phyloP scores from a whole-genome alignment of 805 yeast species.

The Candida oleophila region DNA sequence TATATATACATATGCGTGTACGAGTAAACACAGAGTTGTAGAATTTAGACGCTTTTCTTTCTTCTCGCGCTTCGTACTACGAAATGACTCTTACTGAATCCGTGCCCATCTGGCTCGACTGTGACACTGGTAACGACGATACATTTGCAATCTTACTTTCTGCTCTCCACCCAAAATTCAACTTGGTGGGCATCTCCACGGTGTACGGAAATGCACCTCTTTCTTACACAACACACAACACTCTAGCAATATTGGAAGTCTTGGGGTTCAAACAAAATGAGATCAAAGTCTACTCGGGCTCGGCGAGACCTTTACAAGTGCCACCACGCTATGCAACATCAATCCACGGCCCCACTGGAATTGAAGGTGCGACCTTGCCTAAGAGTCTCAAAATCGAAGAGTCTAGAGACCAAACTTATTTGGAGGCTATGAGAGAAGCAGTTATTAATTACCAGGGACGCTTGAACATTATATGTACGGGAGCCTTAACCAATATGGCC shows the following conservation, averaged over 20 bases:
- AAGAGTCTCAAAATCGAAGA: conserved; percentile 41
- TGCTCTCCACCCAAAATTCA: conserved; percentile 55
- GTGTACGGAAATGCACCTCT: conserved; percentile 72
- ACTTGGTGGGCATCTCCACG: conserved; percentile 68
- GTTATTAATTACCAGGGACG: conserved; percentile 44
- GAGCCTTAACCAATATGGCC: conserved; percentile 74
- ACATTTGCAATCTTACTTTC: conserved; percentile 71
- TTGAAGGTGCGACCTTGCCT: conserved; percentile 70
- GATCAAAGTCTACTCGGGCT: conserved; percentile 69
- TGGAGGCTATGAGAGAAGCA: conserved; percentile 42
- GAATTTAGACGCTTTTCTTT: too few relatives aligned
- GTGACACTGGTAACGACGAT: conserved; percentile 93
- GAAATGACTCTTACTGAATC: conserved; percentile 10
- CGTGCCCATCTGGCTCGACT: conserved; percentile 80
- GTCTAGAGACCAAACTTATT: conserved; percentile 22
- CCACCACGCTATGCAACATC: conserved; percentile 54
- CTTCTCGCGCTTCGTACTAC: too few relatives aligned
- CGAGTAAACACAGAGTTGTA: too few relatives aligned
- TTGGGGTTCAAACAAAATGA: conserved; percentile 39
- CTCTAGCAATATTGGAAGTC: conserved; percentile 65
- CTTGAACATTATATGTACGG: conserved; percentile 68
- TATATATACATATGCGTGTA: neutral
- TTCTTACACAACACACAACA: conserved; percentile 64
- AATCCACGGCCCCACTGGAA: conserved; percentile 73
- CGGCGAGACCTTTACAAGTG: conserved; percentile 53